Percentiles rank a stretch among this genome's conserved stretches.
phyloP scores from a whole-genome alignment of 2,329 filamentous ascomycete species.

The Alternaria burnsii region DNA sequence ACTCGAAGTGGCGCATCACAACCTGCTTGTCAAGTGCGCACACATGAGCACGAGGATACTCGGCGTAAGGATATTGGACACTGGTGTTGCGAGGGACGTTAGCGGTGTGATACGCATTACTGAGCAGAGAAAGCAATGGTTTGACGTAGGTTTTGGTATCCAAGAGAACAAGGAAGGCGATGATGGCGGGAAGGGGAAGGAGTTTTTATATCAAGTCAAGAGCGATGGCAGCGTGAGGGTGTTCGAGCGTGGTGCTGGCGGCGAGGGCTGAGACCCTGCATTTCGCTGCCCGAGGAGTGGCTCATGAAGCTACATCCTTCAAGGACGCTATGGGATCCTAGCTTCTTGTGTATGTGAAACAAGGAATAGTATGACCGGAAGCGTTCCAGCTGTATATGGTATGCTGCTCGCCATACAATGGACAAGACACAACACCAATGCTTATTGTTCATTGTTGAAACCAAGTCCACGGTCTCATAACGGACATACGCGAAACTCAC shows the following conservation, averaged over 20 bases:
- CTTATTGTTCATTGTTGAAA: background rate
- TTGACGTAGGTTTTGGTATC: conserved; percentile 32
- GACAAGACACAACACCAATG: background rate
- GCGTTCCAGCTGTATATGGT: background rate
- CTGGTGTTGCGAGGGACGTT: conserved; percentile 87
- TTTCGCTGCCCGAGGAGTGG: background rate
- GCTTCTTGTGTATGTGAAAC: background rate
- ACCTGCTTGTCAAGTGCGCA: conserved; percentile 75
- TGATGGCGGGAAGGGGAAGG: conserved; percentile 61
- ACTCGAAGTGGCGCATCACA: conserved; percentile 36
- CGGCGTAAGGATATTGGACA: conserved; percentile 79
- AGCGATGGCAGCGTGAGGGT: conserved; percentile 82
- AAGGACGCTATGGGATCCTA: background rate
- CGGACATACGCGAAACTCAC: background rate
- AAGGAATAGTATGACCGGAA: background rate
- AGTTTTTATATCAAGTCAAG: conserved; percentile 82
- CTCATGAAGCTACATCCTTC: background rate
- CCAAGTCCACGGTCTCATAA: background rate
- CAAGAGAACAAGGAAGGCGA: conserved; percentile 33
- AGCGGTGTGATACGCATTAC: conserved; percentile 86
- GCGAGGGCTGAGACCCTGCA: conserved; percentile 16
- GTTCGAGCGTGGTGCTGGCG: conserved; percentile 76
- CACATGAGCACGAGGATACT: conserved; percentile 78
- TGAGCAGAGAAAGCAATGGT: conserved; percentile 47
- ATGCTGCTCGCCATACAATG: background rate